These are phyloP conservation scores for Oenanthe javanica DNA, from an alignment of 140 eudicot species.

Conservation along the genomic window DNA sequence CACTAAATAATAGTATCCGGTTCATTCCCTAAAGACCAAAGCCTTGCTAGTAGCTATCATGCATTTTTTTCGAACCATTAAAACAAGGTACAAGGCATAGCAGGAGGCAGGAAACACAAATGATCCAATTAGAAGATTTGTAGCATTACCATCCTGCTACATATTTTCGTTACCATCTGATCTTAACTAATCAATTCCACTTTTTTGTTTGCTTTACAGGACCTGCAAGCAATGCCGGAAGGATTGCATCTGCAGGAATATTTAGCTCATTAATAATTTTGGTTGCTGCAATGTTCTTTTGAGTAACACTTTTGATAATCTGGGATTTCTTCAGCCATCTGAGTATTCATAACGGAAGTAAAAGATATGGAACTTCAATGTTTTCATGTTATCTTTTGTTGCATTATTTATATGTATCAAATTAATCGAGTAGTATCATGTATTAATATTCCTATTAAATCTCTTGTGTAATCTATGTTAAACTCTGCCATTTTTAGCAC, in stretches of 20 bases:
- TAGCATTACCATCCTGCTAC: neutral
- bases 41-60: neutral
- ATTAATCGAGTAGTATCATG: neutral
- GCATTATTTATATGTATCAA: neutral
- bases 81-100: neutral
- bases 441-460: neutral
- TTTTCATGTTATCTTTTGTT: neutral
- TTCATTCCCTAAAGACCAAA: neutral
- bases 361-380: neutral
- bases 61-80: neutral
- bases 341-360: neutral
- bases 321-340: neutral
- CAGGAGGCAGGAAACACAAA: neutral
- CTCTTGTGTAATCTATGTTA: neutral
- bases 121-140: neutral
- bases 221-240: constrained; percentile 1
- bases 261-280: neutral
- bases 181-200: neutral
- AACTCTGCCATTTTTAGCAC: neutral
- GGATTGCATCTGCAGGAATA: neutral
- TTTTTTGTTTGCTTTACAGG: neutral
- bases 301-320: neutral
- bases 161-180: neutral
- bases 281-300: neutral
- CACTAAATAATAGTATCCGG: too few species aligned